Conservation (phyloP, 495 filamentous ascomycete species). For the Daldinia caldariorum region DNA sequence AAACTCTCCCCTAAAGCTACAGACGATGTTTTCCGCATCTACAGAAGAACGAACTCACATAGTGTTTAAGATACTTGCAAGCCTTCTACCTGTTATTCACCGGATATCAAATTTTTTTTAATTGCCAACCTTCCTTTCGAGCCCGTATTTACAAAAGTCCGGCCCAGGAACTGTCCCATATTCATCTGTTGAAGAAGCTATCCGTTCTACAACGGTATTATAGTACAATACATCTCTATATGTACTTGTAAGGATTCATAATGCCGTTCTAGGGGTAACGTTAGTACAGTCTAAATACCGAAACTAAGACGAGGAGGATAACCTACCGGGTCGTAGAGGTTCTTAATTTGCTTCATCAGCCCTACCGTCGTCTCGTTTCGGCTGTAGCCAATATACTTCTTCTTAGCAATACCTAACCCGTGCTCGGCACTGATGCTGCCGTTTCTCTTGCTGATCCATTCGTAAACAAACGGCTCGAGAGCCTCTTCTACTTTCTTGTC, state of each 20-base stretch:
- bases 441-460: constrained; percentile 87
- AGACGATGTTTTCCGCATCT: not conserved
- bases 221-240: constrained; percentile 50
- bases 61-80: too few species aligned
- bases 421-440: constrained; percentile 98
- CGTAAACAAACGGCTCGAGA: constrained; percentile 95
- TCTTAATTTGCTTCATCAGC: constrained; percentile 94
- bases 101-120: not conserved
- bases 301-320: constrained; percentile 28
- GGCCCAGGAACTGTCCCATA: not conserved
- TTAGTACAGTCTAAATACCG: constrained; percentile 13
- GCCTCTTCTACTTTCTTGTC: constrained; percentile 88
- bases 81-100: not conserved
- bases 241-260: constrained; percentile 95
- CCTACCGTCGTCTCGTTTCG: constrained; percentile 83
- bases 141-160: constrained; percentile 5
- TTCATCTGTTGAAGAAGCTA: constrained; percentile 32
- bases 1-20: not conserved
- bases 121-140: not conserved
- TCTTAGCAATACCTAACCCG: constrained; percentile 93
- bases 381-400: constrained; percentile 91
- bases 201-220: not conserved
- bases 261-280: constrained; percentile 74
- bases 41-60: too few species aligned
- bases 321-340: constrained; percentile 89